Conservation (phyloP, 2,329 filamentous ascomycete species). For the Periconia macrospinosa region DNA sequence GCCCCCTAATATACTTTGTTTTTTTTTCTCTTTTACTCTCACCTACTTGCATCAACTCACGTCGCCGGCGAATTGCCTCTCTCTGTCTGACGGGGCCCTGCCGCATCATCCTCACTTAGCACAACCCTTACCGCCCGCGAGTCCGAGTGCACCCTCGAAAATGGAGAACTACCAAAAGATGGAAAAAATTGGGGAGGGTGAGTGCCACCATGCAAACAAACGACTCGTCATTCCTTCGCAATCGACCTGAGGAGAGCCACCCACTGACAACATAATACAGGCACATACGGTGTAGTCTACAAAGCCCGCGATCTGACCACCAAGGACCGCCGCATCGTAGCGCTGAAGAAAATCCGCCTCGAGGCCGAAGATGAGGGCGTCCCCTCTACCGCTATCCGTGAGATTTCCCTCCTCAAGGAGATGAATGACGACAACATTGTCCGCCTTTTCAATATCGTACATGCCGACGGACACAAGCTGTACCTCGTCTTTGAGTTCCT, state of each 20-base stretch:
- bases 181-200: constrained; percentile 95
- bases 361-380: constrained; percentile 95
- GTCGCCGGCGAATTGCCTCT: neutral
- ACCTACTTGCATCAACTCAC: neutral
- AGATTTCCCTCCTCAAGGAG: constrained; percentile 92
- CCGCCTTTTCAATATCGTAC: constrained; percentile 85
- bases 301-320: constrained; percentile 86
- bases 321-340: constrained; percentile 77
- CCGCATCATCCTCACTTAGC: neutral
- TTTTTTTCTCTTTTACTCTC: neutral
- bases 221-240: neutral
- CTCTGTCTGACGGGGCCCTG: neutral
- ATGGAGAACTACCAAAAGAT: constrained; percentile 98
- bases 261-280: constrained; percentile 47
- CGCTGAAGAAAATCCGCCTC: constrained; percentile 92
- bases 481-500: constrained; percentile 93
- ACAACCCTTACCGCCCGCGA: constrained; percentile 9
- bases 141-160: neutral
- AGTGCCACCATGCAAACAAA: constrained; percentile 4
- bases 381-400: constrained; percentile 88
- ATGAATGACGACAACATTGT: constrained; percentile 93
- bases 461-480: constrained; percentile 91
- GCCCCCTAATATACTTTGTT: neutral
- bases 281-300: constrained; percentile 94
- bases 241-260: neutral